These are phyloP conservation scores for Meyerozyma elateridarum DNA, from an alignment of 1,139 yeast species.

Conservation along the genomic window DNA sequence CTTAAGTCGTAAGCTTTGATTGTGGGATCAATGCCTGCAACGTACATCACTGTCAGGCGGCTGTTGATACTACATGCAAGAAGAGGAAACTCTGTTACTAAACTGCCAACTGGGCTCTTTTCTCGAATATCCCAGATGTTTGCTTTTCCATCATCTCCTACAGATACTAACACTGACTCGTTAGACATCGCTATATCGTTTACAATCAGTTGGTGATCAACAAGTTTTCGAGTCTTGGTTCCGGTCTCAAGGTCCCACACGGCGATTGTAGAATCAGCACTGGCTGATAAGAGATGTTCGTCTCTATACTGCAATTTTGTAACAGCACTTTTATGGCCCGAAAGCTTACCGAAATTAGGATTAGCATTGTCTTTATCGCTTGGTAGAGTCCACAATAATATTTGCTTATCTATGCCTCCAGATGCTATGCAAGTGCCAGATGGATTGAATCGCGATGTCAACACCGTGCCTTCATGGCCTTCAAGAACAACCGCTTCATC, in stretches of 20 bases:
- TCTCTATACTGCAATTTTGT: slow-evolving; percentile 46
- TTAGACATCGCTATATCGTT: slow-evolving; percentile 32
- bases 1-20: slow-evolving; percentile 56
- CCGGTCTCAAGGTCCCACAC: slow-evolving; percentile 59
- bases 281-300: slow-evolving; percentile 32
- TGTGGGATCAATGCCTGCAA: slow-evolving; percentile 66
- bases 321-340: slow-evolving; percentile 48
- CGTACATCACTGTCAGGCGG: slow-evolving; percentile 41
- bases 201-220: slow-evolving; percentile 50
- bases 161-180: slow-evolving; percentile 43
- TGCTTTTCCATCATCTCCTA: slow-evolving; percentile 61
- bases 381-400: slow-evolving; percentile 46
- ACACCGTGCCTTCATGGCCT: slow-evolving; percentile 49
- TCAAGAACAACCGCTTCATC: slow-evolving; percentile 25
- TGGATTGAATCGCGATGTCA: slow-evolving; percentile 38
- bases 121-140: slow-evolving; percentile 63
- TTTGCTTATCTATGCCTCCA: slow-evolving; percentile 47
- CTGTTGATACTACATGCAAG: slow-evolving; percentile 44
- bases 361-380: slow-evolving; percentile 15
- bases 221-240: slow-evolving; percentile 46
- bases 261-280: slow-evolving; percentile 50
- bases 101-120: slow-evolving; percentile 33
- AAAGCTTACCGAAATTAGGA: slow-evolving; percentile 35
- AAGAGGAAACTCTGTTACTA: slow-evolving; percentile 52
- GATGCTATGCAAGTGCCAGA: slow-evolving; percentile 44